Evolutionary conservation across 441 rosid species (phyloP).

Genomic region (Syzygium malaccense): DNA sequence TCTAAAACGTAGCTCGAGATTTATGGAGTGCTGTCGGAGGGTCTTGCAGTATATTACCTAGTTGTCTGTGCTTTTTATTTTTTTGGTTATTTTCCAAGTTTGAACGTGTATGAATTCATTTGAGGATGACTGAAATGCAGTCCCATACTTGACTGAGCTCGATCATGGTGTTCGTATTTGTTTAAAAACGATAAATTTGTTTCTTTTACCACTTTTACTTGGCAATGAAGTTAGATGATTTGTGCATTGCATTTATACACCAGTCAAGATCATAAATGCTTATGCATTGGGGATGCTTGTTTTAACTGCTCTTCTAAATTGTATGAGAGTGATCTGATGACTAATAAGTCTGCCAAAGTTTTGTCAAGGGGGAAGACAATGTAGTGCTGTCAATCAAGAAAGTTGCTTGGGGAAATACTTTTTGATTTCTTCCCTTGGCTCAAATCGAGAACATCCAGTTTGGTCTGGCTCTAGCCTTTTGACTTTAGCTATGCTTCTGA

Average conservation of each 20-base stretch:
- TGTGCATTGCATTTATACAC: background rate
- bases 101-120: background rate
- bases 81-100: background rate
- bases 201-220: background rate
- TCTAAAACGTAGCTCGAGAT: background rate
- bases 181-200: background rate
- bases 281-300: background rate
- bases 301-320: background rate
- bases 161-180: background rate
- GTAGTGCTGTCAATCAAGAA: background rate
- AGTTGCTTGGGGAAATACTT: background rate
- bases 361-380: background rate
- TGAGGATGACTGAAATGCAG: background rate
- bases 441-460: background rate
- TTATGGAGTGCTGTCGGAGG: background rate
- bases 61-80: background rate
- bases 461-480: background rate
- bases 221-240: background rate
- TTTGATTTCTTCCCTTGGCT: background rate
- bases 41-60: background rate
- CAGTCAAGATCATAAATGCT: background rate
- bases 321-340: background rate
- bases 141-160: background rate
- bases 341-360: background rate
- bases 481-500: background rate